Conservation (phyloP, 2,329 filamentous ascomycete species). For the Penicillium hesseltinei region DNA sequence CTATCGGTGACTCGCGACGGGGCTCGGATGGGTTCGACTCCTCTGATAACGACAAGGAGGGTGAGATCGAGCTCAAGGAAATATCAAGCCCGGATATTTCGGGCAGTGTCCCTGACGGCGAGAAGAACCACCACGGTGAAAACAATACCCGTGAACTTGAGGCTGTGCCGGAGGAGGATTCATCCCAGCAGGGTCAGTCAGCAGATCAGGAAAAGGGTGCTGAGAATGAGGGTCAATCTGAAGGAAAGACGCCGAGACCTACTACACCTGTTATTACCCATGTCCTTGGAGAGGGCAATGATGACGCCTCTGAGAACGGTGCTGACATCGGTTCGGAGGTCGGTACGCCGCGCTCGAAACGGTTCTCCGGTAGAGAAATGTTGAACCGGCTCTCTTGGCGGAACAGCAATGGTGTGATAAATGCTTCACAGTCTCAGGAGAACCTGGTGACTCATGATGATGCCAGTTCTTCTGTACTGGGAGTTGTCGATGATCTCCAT, state of each 20-base stretch:
- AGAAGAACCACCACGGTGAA: constrained; percentile 5
- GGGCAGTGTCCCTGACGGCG: constrained; percentile 22
- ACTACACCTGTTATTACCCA: constrained; percentile 10
- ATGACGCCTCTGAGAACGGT: constrained; percentile 61
- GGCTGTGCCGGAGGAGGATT: constrained; percentile 13
- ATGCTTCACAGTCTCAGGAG: constrained; percentile 35
- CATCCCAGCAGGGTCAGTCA: neutral
- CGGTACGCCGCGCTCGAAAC: constrained; percentile 30
- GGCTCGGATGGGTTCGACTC: constrained; percentile 19
- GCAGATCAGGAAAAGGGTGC: neutral
- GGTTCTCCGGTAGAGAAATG: constrained; percentile 30
- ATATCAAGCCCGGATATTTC: constrained; percentile 20
- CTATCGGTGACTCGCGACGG: constrained; percentile 22
- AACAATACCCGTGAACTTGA: constrained; percentile 9
- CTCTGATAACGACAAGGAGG: constrained; percentile 23
- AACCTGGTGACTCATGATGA: constrained; percentile 28
- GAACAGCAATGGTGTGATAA: constrained; percentile 13
- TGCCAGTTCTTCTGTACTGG: constrained; percentile 27
- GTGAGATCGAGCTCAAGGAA: constrained; percentile 25
- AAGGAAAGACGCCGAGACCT: neutral
- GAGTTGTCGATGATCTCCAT: constrained; percentile 26
- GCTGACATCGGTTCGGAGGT: constrained; percentile 49
- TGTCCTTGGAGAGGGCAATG: constrained; percentile 46
- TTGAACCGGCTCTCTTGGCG: constrained; percentile 28
- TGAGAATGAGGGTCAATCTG: neutral